A percentile compares a stretch with the other conserved stretches of the same genome.
phyloP scores from a whole-genome alignment of 441 rosid species.

The Pelargonium hybrid region DNA sequence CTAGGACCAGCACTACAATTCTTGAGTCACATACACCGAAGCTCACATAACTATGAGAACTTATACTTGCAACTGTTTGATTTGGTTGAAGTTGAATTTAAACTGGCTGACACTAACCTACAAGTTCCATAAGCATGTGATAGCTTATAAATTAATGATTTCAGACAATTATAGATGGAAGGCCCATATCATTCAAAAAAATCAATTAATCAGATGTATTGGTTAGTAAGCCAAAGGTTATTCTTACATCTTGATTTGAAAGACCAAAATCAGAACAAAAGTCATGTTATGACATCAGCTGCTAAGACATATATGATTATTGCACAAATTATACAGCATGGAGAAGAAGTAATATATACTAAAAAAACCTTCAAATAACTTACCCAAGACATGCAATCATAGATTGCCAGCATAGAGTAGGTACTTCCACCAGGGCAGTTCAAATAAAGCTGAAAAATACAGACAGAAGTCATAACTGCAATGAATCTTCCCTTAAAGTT shows the following conservation, averaged over 20 bases:
- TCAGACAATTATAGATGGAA: neutral
- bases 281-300: neutral
- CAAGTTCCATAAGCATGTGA: neutral
- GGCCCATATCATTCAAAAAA: neutral
- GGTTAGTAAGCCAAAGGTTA: no score
- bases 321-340: neutral
- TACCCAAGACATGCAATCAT: conserved; percentile 94
- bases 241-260: neutral
- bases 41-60: neutral
- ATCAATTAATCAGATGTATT: neutral
- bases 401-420: conserved; percentile 71
- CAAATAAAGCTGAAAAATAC: conserved; percentile 50
- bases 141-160: neutral
- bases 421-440: conserved; percentile 94
- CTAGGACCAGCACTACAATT: neutral
- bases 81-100: neutral
- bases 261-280: neutral
- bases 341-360: neutral
- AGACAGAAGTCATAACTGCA: conserved; percentile 12
- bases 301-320: neutral
- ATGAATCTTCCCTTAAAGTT: conserved; percentile 2
- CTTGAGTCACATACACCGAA: neutral
- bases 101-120: neutral
- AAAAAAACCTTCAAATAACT: conserved; percentile 17
- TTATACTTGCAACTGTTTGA: neutral